Evolutionary conservation across 1,139 yeast species (phyloP).

Genomic region (Candida tetrigidarum): DNA sequence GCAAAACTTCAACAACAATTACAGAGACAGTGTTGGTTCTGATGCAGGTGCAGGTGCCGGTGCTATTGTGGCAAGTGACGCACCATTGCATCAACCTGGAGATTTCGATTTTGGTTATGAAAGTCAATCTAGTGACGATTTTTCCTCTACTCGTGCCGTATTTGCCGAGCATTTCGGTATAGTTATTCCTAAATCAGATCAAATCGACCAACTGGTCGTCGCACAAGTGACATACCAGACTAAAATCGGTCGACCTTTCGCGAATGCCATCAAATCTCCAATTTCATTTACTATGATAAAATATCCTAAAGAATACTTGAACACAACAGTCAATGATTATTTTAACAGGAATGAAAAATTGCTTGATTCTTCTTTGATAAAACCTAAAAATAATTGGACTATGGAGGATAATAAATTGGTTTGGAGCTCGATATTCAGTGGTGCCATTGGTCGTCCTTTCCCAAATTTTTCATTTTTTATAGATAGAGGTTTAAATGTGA

Average conservation of each 20-base stretch:
- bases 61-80: neutral
- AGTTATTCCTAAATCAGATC: constrained; percentile 1
- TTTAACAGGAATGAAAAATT: neutral
- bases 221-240: neutral
- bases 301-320: constrained; percentile 5
- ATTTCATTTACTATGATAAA: constrained; percentile 9
- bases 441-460: constrained; percentile 27
- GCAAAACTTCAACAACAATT: neutral
- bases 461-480: constrained; percentile 40
- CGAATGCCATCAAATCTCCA: constrained; percentile 19
- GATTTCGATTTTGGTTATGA: constrained; percentile 14
- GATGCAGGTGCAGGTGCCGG: no score
- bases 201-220: neutral
- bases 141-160: constrained; percentile 12
- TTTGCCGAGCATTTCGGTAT: constrained; percentile 12
- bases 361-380: neutral
- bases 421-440: constrained; percentile 36
- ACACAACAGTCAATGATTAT: neutral
- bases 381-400: constrained; percentile 14
- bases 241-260: constrained; percentile 16
- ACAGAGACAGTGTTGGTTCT: neutral
- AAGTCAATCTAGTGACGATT: constrained; percentile 12
- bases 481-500: constrained; percentile 41
- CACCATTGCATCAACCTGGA: neutral
- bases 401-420: constrained; percentile 18